Evolutionary conservation across 2,329 filamentous ascomycete genomes (phyloP).

Genomic region (Macrophomina phaseolina): DNA sequence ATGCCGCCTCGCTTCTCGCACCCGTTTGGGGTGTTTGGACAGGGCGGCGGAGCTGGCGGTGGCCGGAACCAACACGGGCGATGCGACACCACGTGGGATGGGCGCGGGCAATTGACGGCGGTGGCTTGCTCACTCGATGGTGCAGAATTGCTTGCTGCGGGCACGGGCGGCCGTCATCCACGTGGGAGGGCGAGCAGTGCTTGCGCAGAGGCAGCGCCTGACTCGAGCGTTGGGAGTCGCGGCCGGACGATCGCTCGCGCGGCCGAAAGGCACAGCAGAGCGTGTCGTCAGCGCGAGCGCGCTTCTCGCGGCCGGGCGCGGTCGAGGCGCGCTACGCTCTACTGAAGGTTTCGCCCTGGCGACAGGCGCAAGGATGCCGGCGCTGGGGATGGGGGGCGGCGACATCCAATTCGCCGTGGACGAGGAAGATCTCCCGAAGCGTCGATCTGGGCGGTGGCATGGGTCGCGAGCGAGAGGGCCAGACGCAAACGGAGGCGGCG

Average conservation of each 20-base stretch:
- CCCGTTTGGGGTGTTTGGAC: not conserved
- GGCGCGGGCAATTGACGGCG: conserved; percentile 1
- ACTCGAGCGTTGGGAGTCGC: conserved; percentile 1
- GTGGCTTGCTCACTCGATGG: conserved; percentile 4
- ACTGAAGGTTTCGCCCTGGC: not conserved
- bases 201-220: not conserved
- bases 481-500: conserved; percentile 11
- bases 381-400: not conserved
- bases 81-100: conserved; percentile 8
- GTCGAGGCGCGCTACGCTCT: not conserved
- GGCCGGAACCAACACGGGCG: not conserved
- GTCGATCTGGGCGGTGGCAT: conserved; percentile 13
- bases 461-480: conserved; percentile 1
- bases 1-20: not conserved
- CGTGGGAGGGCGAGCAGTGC: not conserved
- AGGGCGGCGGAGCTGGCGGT: not conserved
- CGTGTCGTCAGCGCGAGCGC: not conserved
- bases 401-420: conserved; percentile 1
- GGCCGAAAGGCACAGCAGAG: not conserved
- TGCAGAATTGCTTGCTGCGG: not conserved
- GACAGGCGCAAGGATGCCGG: not conserved
- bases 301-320: not conserved
- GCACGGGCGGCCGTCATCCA: conserved; percentile 1
- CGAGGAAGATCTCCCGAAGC: conserved; percentile 18
- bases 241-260: conserved; percentile 1